Evolutionary conservation across 225 moss, liverwort and hornwort species (phyloP).

Genomic region (Bryum argenteum): DNA sequence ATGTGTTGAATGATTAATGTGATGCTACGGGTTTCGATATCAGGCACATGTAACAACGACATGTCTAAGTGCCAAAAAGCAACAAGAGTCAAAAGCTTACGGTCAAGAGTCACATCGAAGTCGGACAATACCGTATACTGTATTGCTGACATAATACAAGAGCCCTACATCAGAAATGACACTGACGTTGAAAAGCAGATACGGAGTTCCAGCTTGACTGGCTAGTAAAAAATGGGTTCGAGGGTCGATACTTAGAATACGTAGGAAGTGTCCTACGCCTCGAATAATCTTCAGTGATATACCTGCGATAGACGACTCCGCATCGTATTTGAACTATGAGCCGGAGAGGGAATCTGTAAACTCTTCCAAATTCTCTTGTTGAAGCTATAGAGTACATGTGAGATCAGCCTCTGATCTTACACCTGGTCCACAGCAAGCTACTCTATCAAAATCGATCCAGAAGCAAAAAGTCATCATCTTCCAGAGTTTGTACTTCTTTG

Average conservation of each 20-base stretch:
- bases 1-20: background rate
- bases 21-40: background rate
- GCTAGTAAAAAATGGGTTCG: background rate
- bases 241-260: background rate
- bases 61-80: background rate
- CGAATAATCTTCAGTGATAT: background rate
- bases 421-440: constrained; percentile 11
- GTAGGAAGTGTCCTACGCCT: background rate
- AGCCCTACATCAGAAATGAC: constrained; percentile 3
- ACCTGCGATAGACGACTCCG: background rate
- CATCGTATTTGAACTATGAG: constrained; percentile 7
- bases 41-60: background rate
- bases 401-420: constrained; percentile 11
- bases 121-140: background rate
- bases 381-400: background rate
- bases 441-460: constrained; percentile 53
- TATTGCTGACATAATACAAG: constrained; percentile 14
- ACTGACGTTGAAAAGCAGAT: background rate
- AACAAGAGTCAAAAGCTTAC: background rate
- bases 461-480: constrained; percentile 53
- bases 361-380: constrained; percentile 7
- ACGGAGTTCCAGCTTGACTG: background rate
- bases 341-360: background rate
- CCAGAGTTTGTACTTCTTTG: constrained; percentile 49
- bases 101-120: constrained; percentile 8